A percentile compares a stretch with the other conserved stretches of the same genome.
These are phyloP conservation scores for Meyerozyma guilliermondii DNA, from an alignment of 1,139 yeast species.

Conservation along the genomic window DNA sequence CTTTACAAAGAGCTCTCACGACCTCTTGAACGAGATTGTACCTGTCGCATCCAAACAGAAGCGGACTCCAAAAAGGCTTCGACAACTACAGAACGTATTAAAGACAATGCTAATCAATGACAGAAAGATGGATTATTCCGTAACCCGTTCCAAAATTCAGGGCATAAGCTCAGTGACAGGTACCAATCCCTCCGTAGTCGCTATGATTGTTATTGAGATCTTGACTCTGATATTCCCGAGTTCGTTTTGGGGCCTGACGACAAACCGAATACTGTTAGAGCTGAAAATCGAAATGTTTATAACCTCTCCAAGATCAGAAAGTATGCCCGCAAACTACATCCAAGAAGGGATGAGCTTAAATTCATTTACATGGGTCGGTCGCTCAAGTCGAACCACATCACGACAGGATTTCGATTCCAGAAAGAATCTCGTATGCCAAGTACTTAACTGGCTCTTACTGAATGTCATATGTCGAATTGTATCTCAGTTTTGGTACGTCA, in stretches of 20 bases:
- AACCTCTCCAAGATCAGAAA: conserved; percentile 27
- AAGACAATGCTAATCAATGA: neutral
- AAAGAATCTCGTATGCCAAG: conserved; percentile 25
- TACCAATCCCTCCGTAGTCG: neutral
- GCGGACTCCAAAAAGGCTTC: neutral
- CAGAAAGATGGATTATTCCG: neutral
- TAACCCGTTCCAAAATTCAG: neutral
- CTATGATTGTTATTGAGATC: conserved; percentile 13
- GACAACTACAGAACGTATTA: neutral
- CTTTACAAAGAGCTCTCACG: neutral
- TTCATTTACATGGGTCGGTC: conserved; percentile 47
- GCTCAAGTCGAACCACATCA: conserved; percentile 19
- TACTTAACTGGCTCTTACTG: conserved; percentile 57
- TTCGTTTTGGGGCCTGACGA: conserved; percentile 46
- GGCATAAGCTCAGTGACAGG: neutral
- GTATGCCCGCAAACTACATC: conserved; percentile 20
- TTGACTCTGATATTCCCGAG: conserved; percentile 8
- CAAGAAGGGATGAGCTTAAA: conserved; percentile 28
- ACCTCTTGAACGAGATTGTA: neutral
- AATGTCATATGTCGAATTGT: conserved; percentile 45
- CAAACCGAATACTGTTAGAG: conserved; percentile 42
- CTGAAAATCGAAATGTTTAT: conserved; percentile 35
- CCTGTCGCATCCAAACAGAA: neutral
- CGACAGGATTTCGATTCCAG: conserved; percentile 33
- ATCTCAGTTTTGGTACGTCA: conserved; percentile 59